Evolutionary conservation across 2,329 filamentous ascomycete species (phyloP), one percentile per base, ranked within the genome.

Genomic region (Colletotrichum phormii): DNA sequence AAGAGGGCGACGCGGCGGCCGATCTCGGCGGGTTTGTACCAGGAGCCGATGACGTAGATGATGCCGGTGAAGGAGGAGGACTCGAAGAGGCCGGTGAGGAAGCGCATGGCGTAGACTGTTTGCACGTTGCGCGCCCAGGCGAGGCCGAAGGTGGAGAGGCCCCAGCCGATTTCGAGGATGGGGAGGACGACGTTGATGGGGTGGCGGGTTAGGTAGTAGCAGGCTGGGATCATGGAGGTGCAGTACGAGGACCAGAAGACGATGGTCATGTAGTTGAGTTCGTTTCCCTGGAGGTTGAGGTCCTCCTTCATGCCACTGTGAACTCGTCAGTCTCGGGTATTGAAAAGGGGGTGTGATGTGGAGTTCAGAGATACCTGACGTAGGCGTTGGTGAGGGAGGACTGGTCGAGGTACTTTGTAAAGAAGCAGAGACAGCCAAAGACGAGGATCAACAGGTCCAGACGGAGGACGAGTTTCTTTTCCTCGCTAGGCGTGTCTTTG

Each of bases 1-100:
- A 86, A 86, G 55, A 87, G 82, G 71, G 83, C 84, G 1, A 84
- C 81, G 13, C 89, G 84, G 75, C 90, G 90, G 70, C 87, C 89
- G 0, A 87, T 82, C 67, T 73, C 71, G 4, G 66, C 37, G 26
- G 67, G 57, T 75, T 79, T 78, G 69, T 86, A 86, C 85, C 85
- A 86, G 1, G 81, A 83, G 3, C 85, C 83, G 46, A 86, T 82
- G 1, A 83, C 82, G 64, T 83, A 84, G 31, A 73, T 62, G 57
- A 73, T 67, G 37, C 71, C 71, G 2, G 71, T 70, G 62, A 71
- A 71, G 72, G 81, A 83, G 3, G 80, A 78, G 13, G 80, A 80
- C 75, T 84, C 83, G 46, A 81, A 82, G 5, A 86, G 76, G 4
- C 84, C 84, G 54, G 86, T 80, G 64, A 86, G 80, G 78, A 86